Conservation (phyloP, 78 protist genomes). For the Cavenderia fasciculata region DNA sequence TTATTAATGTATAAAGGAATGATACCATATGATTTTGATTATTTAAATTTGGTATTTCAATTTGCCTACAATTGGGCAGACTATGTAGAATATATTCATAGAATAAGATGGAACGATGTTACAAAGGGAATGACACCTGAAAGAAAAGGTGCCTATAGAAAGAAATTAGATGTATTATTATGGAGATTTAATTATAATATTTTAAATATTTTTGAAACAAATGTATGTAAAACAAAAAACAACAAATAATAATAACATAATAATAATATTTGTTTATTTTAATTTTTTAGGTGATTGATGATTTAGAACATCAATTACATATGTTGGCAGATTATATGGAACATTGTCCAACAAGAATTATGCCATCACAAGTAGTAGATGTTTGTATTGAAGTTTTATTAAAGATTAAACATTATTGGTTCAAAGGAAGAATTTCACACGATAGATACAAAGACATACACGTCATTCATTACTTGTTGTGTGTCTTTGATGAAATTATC, state of each 20-base stretch:
- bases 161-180: slow-evolving; percentile 62
- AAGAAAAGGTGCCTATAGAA: slow-evolving; percentile 46
- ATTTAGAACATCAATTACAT: slow-evolving; percentile 45
- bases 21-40: slow-evolving; percentile 44
- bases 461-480: slow-evolving; percentile 51
- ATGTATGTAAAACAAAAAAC: too few relatives aligned
- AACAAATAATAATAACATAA: too few relatives aligned
- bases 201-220: slow-evolving; percentile 28
- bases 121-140: slow-evolving; percentile 60
- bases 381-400: slow-evolving; percentile 64
- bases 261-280: too few relatives aligned
- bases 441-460: slow-evolving; percentile 52
- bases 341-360: slow-evolving; percentile 54
- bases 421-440: slow-evolving; percentile 18
- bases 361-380: slow-evolving; percentile 74
- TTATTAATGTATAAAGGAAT: slow-evolving; percentile 49
- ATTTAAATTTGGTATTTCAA: slow-evolving; percentile 20
- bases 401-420: slow-evolving; percentile 41
- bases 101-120: slow-evolving; percentile 59
- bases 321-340: slow-evolving; percentile 64
- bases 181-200: slow-evolving; percentile 64
- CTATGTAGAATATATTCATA: slow-evolving; percentile 72
- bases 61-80: slow-evolving; percentile 73
- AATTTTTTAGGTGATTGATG: too few relatives aligned
- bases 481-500: slow-evolving; percentile 70